Base-by-base conservation (phyloP, 176 grass and related monocot genomes). In the Guadua angustifolia region DNA sequence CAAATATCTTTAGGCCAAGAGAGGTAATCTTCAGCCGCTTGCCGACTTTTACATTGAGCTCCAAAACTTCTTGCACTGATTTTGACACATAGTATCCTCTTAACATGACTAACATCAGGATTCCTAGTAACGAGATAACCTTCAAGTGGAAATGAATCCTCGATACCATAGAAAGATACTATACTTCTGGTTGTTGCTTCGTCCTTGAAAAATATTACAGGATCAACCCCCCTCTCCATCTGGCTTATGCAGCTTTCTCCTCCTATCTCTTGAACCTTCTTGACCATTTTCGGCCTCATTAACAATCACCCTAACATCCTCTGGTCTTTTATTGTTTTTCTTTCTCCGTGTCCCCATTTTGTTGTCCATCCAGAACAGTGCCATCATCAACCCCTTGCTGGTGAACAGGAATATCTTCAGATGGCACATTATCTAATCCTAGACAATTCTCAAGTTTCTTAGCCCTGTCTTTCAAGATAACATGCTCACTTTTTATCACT, bases 211-310 rank as follows among this genome's bases (percentile, higher is more conserved):
- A 95, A 94, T 64, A 98, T 83, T 78, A 95, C 96, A 74, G 96
- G 96, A 86, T 98, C 93, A 85, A 98, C 84, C 66, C n/a, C n/a
- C 96, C 96, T 92, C 88, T 85, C 96, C 96, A 98, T 60, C 87
- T 94, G 56, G 87, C 81, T 90, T 82, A 75, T 94, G 90, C 26
- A 43, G 52, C 77, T 85, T 84, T 66, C 53, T 81, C 58, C 85
- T 86, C 43, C 66, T 77, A 72, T 86, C 80, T 63, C 24, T 87
- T 62, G 29, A 69, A 80, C 47, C 80, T 55, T 46, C 79, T 78
- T 92, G 89, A 89, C 76, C 84, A 69, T 89, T 92, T 85, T 89
- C 67, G 38, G 43, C 73, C 66, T 82, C 80, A 56, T 73, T 82
- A 82, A 46, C 77, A 86, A 72, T 50, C 66, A 83, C 74, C 67